Percentiles rank a stretch among this genome's conserved stretches.
Conservation (phyloP, 1,284 basidiomycete genomes). For the Malassezia yamatoensis region DNA sequence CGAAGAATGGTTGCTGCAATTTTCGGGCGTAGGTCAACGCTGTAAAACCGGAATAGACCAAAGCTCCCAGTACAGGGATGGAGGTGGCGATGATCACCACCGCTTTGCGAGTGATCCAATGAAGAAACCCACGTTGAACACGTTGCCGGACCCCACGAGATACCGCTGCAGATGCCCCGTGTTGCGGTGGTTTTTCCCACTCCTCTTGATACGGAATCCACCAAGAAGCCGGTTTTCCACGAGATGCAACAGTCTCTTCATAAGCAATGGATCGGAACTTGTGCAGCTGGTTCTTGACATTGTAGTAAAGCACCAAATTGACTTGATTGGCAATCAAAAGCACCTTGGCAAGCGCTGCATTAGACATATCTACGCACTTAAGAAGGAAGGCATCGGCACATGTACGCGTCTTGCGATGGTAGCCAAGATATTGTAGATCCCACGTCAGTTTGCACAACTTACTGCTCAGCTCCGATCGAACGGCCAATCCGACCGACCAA, state of each 20-base stretch:
- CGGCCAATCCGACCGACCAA: slow-evolving; percentile 29
- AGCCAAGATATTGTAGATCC: not conserved
- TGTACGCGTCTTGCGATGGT: not conserved
- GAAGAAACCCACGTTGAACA: not conserved
- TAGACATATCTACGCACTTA: not conserved
- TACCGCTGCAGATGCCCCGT: not conserved
- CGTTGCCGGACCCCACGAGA: not conserved
- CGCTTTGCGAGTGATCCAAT: not conserved
- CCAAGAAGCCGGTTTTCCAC: slow-evolving; percentile 40
- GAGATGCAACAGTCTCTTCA: slow-evolving; percentile 28
- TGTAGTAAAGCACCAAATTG: slow-evolving; percentile 39
- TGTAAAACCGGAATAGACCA: slow-evolving; percentile 23
- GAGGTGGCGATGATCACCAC: slow-evolving; percentile 1
- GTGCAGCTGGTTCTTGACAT: slow-evolving; percentile 28
- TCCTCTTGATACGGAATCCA: slow-evolving; percentile 46
- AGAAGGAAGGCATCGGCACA: slow-evolving; percentile 6
- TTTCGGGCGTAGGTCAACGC: slow-evolving; percentile 26
- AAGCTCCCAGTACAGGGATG: slow-evolving; percentile 25
- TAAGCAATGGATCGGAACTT: slow-evolving; percentile 36
- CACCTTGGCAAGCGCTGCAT: slow-evolving; percentile 32
- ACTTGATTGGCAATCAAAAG: slow-evolving; percentile 42
- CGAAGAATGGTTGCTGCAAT: slow-evolving; percentile 32
- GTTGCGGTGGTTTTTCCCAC: slow-evolving; percentile 30
- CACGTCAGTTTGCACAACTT: slow-evolving; percentile 1
- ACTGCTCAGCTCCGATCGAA: slow-evolving; percentile 26